phyloP scores from a whole-genome alignment of 345 rosid species.

The Alliaria petiolata region DNA sequence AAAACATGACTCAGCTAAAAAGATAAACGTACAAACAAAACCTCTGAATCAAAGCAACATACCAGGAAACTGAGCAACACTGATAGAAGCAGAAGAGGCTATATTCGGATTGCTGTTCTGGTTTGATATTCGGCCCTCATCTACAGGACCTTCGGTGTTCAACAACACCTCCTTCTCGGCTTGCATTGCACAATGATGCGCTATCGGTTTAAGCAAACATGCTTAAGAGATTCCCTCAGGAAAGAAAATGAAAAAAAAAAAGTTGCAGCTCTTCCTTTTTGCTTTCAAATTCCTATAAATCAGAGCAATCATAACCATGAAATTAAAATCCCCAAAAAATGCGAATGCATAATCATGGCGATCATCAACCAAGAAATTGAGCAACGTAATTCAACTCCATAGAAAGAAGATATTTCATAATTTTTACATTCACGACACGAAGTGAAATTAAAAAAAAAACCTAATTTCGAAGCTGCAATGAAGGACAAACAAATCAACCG shows the following conservation, averaged over 20 bases:
- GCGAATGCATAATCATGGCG: background rate
- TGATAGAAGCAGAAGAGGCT: conserved; percentile 36
- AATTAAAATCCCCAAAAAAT: background rate
- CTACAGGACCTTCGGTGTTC: conserved; percentile 22
- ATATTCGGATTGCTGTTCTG: conserved; percentile 43
- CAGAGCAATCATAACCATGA: background rate
- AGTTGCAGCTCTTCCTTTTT: background rate
- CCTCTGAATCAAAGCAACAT: conserved; percentile 28
- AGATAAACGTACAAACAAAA: background rate
- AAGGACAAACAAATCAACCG: conserved; percentile 2
- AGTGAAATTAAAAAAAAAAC: background rate
- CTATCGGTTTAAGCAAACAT: conserved; percentile 9
- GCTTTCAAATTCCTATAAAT: conserved; percentile 7
- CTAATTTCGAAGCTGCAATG: conserved; percentile 1
- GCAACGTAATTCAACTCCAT: background rate
- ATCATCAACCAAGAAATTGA: conserved; percentile 13
- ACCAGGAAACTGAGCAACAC: conserved; percentile 57
- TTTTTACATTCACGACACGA: background rate
- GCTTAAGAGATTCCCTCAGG: background rate
- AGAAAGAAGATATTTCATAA: background rate
- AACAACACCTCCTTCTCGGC: conserved; percentile 15
- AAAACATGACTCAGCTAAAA: background rate
- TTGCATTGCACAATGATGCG: conserved; percentile 25
- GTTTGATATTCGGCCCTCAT: conserved; percentile 24
- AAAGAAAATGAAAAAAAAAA: background rate